phyloP scores from a whole-genome alignment of 2,329 filamentous ascomycete genomes.

The Botrytis medusae region DNA sequence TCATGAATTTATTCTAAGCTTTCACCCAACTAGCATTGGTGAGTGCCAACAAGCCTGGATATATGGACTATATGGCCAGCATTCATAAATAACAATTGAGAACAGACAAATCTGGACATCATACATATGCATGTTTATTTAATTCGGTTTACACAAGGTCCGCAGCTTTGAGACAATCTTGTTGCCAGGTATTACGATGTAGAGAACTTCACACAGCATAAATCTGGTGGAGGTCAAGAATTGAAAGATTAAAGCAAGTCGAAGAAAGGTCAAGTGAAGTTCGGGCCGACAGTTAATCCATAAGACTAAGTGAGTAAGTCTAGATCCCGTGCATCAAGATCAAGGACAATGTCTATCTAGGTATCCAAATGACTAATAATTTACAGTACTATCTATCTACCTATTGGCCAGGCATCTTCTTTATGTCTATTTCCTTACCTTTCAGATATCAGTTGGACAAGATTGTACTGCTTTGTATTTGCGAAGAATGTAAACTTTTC shows the following conservation, averaged over 20 bases:
- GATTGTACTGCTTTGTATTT: not conserved
- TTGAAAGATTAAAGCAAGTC: not conserved
- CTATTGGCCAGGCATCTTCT: not conserved
- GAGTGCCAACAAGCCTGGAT: not conserved
- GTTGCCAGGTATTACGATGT: not conserved
- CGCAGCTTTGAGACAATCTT: not conserved
- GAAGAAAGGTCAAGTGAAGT: not conserved
- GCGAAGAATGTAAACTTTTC: not conserved
- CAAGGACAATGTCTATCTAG: not conserved
- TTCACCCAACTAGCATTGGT: not conserved
- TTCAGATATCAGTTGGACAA: not conserved
- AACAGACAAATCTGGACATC: not conserved
- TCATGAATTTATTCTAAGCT: not conserved
- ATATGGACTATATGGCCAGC: not conserved
- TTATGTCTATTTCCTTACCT: not conserved
- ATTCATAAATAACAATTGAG: not conserved
- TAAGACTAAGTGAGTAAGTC: not conserved
- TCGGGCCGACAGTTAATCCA: slow-evolving; percentile 12
- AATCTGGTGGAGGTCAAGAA: slow-evolving; percentile 8
- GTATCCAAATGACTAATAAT: not conserved
- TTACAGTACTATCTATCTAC: not conserved
- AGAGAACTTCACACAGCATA: slow-evolving; percentile 9
- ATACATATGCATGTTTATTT: not conserved
- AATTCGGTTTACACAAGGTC: not conserved
- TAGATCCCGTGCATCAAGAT: slow-evolving; percentile 6